phyloP scores from a whole-genome alignment of 2,329 filamentous ascomycete species.

The Venturia effusa region DNA sequence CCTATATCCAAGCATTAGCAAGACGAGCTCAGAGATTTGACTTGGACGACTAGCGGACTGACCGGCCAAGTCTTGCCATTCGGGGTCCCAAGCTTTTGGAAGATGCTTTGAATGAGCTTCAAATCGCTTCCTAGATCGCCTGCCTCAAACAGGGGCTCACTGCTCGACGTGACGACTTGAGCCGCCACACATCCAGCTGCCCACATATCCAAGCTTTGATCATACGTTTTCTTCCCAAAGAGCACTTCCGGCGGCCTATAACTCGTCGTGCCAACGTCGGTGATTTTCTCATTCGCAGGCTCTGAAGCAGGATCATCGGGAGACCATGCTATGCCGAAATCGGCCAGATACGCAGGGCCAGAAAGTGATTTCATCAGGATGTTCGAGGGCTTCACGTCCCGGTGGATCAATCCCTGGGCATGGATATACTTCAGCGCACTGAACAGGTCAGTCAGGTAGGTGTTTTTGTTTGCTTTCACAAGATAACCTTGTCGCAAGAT shows the following conservation, averaged over 20 bases:
- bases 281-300: constrained; percentile 57
- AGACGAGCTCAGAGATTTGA: not conserved
- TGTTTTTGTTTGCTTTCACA: constrained; percentile 14
- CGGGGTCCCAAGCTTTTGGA: constrained; percentile 82
- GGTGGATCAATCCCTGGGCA: constrained; percentile 66
- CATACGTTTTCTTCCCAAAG: constrained; percentile 71
- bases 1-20: constrained; percentile 24
- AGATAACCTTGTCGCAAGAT: constrained; percentile 45
- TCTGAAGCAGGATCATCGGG: constrained; percentile 50
- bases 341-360: constrained; percentile 69
- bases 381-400: constrained; percentile 90
- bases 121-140: constrained; percentile 88
- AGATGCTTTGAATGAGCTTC: constrained; percentile 82
- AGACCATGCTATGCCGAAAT: constrained; percentile 90
- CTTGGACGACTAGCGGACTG: constrained; percentile 18
- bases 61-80: constrained; percentile 73
- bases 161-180: constrained; percentile 50
- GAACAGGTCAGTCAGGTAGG: constrained; percentile 58
- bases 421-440: constrained; percentile 63
- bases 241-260: constrained; percentile 86
- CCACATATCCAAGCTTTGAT: constrained; percentile 74
- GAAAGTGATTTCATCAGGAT: constrained; percentile 58
- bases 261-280: constrained; percentile 85
- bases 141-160: constrained; percentile 67
- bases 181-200: constrained; percentile 73